Conservation (phyloP, 163 green algal species). For the Scenedesmus sp. region DNA sequence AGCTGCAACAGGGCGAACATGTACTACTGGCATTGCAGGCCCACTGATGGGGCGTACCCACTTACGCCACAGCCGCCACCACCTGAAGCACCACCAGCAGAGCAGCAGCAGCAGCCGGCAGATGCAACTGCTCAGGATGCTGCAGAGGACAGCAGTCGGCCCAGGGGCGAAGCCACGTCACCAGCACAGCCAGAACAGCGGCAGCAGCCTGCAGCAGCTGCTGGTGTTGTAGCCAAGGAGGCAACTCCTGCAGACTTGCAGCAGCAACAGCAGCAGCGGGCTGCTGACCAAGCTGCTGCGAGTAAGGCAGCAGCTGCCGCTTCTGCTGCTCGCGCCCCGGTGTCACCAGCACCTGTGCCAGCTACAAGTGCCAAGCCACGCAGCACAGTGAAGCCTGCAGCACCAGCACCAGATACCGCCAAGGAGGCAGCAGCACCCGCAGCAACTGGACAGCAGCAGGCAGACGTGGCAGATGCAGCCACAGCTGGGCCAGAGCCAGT, state of each 20-base stretch:
- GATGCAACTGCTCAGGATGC: background rate
- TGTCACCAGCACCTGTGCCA: background rate
- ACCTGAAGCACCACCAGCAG: background rate
- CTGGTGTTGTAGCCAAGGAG: background rate
- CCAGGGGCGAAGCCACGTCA: background rate
- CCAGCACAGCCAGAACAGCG: background rate
- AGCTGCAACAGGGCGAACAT: background rate
- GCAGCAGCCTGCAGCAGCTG: background rate
- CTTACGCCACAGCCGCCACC: background rate
- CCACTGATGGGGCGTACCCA: background rate
- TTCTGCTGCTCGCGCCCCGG: background rate
- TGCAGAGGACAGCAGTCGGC: background rate
- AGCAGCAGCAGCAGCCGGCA: background rate
- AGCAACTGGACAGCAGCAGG: too few relatives aligned
- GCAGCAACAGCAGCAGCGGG: conserved; percentile 23
- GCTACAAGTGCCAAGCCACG: background rate
- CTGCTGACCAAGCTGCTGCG: background rate
- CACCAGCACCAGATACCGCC: background rate
- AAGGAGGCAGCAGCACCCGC: background rate
- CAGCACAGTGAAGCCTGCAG: background rate
- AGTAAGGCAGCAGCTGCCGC: background rate
- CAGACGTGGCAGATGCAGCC: background rate
- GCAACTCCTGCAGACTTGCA: background rate
- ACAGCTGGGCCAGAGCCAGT: background rate
- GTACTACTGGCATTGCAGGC: conserved; percentile 20